These are phyloP conservation scores for Hapsidospora chrysogenum DNA, from an alignment of 495 filamentous ascomycete species.

Conservation along the genomic window DNA sequence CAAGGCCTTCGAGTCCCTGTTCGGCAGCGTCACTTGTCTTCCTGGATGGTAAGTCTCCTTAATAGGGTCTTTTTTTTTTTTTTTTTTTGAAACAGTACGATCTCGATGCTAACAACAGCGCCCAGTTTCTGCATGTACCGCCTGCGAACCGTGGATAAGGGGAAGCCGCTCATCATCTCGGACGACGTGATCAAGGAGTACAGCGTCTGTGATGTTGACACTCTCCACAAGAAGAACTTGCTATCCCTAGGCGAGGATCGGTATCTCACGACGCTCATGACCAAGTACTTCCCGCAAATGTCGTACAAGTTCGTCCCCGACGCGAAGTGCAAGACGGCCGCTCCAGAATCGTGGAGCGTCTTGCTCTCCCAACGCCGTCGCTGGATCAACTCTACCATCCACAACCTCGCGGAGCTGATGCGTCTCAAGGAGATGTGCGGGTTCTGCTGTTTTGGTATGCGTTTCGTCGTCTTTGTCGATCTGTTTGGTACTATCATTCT, in stretches of 20 bases:
- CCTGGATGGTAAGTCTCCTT: slow-evolving; percentile 72
- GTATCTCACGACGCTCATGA: slow-evolving; percentile 94
- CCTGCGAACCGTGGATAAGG: slow-evolving; percentile 78
- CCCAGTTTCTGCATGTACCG: slow-evolving; percentile 97
- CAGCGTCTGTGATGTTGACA: slow-evolving; percentile 74
- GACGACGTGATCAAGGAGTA: slow-evolving; percentile 79
- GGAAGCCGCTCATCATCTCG: slow-evolving; percentile 80
- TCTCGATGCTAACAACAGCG: no score
- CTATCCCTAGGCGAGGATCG: slow-evolving; percentile 93
- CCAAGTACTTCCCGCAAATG: slow-evolving; percentile 90
- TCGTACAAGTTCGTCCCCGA: slow-evolving; percentile 90
- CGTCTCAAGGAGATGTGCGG: slow-evolving; percentile 83
- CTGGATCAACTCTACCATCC: slow-evolving; percentile 98
- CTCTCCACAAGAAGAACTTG: slow-evolving; percentile 96
- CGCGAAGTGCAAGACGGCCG: slow-evolving; percentile 82
- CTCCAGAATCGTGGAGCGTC: slow-evolving; percentile 84
- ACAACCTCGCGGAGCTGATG: slow-evolving; percentile 84
- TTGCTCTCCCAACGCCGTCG: slow-evolving; percentile 86
- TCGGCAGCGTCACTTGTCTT: slow-evolving; percentile 92
- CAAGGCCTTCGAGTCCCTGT: slow-evolving; percentile 91
- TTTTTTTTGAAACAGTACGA: slow-evolving; percentile 11
- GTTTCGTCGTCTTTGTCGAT: slow-evolving; percentile 93
- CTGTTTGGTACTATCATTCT: slow-evolving; percentile 86
- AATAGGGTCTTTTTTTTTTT: background rate
- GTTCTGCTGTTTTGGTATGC: slow-evolving; percentile 99